These are phyloP conservation scores for Penicillium sp. DNA, from an alignment of 2,329 filamentous ascomycete species.

Conservation along the genomic window DNA sequence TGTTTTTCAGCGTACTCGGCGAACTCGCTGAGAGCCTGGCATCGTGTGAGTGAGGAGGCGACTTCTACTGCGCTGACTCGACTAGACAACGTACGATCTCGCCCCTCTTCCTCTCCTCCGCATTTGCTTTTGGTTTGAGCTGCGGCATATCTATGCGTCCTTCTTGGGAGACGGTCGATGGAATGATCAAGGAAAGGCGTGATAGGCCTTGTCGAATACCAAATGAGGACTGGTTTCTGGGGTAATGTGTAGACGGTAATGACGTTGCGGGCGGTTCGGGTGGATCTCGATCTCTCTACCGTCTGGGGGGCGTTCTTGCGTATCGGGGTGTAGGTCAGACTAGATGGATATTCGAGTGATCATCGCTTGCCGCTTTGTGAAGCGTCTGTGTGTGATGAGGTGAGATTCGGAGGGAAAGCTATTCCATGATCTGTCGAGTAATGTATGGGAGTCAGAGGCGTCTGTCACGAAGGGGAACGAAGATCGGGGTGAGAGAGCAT, in stretches of 20 bases:
- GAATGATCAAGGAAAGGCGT: not conserved
- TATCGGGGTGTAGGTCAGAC: constrained; percentile 20
- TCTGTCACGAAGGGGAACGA: not conserved
- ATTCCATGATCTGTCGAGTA: not conserved
- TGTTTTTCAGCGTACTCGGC: constrained; percentile 96
- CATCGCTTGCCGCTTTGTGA: constrained; percentile 27
- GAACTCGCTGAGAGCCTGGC: constrained; percentile 81
- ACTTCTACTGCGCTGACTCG: not conserved
- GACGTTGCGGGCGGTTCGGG: constrained; percentile 21
- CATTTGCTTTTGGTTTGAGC: constrained; percentile 52
- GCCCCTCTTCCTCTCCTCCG: constrained; percentile 76
- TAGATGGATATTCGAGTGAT: constrained; percentile 40
- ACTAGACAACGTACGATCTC: constrained; percentile 60
- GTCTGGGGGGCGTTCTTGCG: too few species aligned
- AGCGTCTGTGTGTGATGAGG: constrained; percentile 2
- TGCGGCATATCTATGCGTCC: constrained; percentile 28
- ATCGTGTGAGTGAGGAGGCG: constrained; percentile 8
- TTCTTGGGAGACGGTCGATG: constrained; percentile 1
- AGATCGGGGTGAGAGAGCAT: not conserved
- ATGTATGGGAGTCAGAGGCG: not conserved
- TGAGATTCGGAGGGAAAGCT: not conserved
- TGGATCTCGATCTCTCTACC: constrained; percentile 27
- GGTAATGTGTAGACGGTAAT: constrained; percentile 7
- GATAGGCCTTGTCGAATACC: constrained; percentile 2
- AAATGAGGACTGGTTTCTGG: constrained; percentile 5